Evolutionary conservation across 768 basidiomycete species (phyloP).

Genomic region (Strobilomyces echinocephalus): DNA sequence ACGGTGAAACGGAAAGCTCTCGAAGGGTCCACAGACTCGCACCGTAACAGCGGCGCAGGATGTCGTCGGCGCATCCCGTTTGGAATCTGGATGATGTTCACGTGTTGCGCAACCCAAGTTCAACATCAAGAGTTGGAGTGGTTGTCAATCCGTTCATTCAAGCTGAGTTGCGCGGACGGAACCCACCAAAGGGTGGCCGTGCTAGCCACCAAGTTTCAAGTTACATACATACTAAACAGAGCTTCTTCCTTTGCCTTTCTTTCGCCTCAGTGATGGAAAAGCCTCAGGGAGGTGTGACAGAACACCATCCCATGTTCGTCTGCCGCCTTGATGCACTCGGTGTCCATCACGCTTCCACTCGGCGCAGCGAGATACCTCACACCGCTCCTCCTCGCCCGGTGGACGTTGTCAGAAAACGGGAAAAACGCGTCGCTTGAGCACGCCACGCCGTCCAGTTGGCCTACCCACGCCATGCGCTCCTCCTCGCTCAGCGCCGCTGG

Average conservation of each 20-base stretch:
- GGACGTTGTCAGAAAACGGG: conserved; percentile 99
- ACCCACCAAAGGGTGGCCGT: too few relatives aligned
- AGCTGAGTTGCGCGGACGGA: too few relatives aligned
- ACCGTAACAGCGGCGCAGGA: too few relatives aligned
- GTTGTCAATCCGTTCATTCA: too few relatives aligned
- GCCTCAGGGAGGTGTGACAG: conserved; percentile 77
- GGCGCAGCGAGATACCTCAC: conserved; percentile 90
- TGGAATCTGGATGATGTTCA: too few relatives aligned
- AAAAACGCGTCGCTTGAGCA: conserved; percentile 99
- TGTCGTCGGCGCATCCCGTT: too few relatives aligned
- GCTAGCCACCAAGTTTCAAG: too few relatives aligned
- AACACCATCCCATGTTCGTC: conserved; percentile 92
- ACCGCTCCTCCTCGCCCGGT: conserved; percentile 87
- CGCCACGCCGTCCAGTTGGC: conserved; percentile 74
- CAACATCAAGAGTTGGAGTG: too few relatives aligned
- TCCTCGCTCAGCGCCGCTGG: conserved; percentile 60
- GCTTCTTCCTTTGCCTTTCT: neutral
- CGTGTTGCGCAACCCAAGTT: too few relatives aligned
- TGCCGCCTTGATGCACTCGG: conserved; percentile 92
- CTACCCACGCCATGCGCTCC: conserved; percentile 74
- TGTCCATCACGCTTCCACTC: conserved; percentile 95
- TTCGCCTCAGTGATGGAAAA: conserved; percentile 76
- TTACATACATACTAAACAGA: conserved; percentile 3
- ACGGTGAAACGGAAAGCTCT: too few relatives aligned
- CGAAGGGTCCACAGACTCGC: too few relatives aligned